Conservation (phyloP, 306 rosid genomes). For the Fagus crenata region DNA sequence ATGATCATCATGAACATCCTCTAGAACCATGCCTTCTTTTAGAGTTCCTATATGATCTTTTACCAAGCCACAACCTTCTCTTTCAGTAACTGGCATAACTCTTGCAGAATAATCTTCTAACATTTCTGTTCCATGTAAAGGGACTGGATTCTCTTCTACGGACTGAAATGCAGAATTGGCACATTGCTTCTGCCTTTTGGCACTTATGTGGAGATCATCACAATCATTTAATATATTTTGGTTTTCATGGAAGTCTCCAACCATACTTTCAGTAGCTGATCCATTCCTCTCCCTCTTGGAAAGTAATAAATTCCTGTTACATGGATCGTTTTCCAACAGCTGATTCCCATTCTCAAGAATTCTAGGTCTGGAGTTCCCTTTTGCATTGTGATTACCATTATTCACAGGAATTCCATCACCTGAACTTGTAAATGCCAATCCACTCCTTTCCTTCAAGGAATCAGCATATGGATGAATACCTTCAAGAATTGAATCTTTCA, state of each 20-base stretch:
- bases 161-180: slow-evolving; percentile 31
- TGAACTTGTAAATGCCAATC: slow-evolving; percentile 36
- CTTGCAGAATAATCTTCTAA: slow-evolving; percentile 38
- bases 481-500: slow-evolving; percentile 60
- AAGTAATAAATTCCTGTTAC: slow-evolving; percentile 27
- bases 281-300: slow-evolving; percentile 43
- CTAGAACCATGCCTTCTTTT: slow-evolving; percentile 25
- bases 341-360: slow-evolving; percentile 30
- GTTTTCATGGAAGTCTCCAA: slow-evolving; percentile 21
- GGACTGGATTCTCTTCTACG: slow-evolving; percentile 29
- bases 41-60: slow-evolving; percentile 27
- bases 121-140: slow-evolving; percentile 28
- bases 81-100: slow-evolving; percentile 13
- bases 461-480: slow-evolving; percentile 58
- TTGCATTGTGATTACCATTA: slow-evolving; percentile 24
- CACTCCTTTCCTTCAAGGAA: slow-evolving; percentile 51
- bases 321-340: slow-evolving; percentile 18
- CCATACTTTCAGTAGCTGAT: slow-evolving; percentile 30
- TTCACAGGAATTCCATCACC: slow-evolving; percentile 20
- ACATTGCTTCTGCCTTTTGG: slow-evolving; percentile 43
- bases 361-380: slow-evolving; percentile 28
- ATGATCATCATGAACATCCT: slow-evolving; percentile 31
- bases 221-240: slow-evolving; percentile 22
- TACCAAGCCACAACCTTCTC: slow-evolving; percentile 24
- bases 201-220: slow-evolving; percentile 31